Conservation (phyloP, 1,139 yeast species). For the Zygoascus sp. region DNA sequence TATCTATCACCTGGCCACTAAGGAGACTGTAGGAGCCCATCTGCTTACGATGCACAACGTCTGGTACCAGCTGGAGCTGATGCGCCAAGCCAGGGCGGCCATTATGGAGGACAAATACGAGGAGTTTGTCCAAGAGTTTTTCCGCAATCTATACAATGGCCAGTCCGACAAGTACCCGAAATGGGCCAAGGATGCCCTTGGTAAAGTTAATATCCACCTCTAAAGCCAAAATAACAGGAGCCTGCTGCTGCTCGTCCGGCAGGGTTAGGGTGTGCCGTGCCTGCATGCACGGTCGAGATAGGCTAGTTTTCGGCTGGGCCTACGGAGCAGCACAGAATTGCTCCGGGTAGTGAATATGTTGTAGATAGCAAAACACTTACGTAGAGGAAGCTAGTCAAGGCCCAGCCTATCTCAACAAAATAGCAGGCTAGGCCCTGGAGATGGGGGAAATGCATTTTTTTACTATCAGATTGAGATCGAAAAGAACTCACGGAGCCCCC, state of each 20-base stretch:
- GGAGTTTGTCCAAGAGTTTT: conserved; percentile 36
- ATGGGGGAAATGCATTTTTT: too few species aligned
- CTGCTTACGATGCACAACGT: conserved; percentile 42
- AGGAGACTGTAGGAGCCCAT: conserved; percentile 44
- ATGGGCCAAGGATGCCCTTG: conserved; percentile 42
- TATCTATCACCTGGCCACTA: conserved; percentile 37
- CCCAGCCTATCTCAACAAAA: too few species aligned
- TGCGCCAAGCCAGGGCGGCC: conserved; percentile 39
- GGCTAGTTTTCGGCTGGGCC: too few species aligned
- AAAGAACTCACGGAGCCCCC: too few species aligned
- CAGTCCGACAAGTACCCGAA: conserved; percentile 35
- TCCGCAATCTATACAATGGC: conserved; percentile 33
- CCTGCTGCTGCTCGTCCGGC: too few species aligned
- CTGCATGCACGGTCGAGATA: background rate
- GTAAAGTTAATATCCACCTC: conserved; percentile 35
- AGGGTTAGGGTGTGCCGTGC: background rate
- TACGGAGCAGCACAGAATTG: too few species aligned
- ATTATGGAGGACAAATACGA: conserved; percentile 40
- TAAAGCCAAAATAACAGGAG: too few species aligned
- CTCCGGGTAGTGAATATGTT: too few species aligned
- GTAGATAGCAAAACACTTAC: too few species aligned
- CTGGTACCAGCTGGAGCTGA: conserved; percentile 41
- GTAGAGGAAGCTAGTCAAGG: too few species aligned
- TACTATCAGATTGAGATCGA: too few species aligned
- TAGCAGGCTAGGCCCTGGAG: too few species aligned